Evolutionary conservation across 352 stramenopile genomes (phyloP).

Genomic region (Phytophthora hibernalis): DNA sequence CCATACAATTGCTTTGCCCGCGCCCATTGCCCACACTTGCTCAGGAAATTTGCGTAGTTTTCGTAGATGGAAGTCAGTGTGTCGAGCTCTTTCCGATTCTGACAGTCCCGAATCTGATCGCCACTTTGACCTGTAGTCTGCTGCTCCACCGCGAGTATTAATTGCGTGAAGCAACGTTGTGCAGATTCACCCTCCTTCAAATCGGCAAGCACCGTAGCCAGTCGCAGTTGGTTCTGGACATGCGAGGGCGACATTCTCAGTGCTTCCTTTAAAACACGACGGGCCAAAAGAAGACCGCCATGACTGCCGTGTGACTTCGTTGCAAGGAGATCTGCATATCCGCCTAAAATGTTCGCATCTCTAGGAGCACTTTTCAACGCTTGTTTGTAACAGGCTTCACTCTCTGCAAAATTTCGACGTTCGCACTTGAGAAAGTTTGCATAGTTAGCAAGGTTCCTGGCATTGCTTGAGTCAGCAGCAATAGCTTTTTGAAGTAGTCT

Average conservation of each 20-base stretch:
- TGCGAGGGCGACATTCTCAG: constrained; percentile 26
- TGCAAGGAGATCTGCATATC: constrained; percentile 44
- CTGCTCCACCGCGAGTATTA: constrained; percentile 6
- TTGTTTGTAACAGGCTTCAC: constrained; percentile 40
- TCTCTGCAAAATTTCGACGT: constrained; percentile 27
- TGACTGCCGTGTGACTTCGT: neutral
- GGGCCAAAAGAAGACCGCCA: constrained; percentile 9
- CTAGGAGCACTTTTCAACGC: constrained; percentile 29
- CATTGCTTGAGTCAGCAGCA: constrained; percentile 18
- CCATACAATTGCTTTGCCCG: constrained; percentile 27
- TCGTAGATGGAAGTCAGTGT: constrained; percentile 12
- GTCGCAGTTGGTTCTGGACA: constrained; percentile 25
- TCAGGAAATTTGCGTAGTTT: constrained; percentile 25
- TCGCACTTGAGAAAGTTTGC: constrained; percentile 45
- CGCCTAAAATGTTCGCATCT: constrained; percentile 36
- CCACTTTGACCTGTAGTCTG: neutral
- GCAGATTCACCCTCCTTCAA: constrained; percentile 17
- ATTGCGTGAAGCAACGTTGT: constrained; percentile 19
- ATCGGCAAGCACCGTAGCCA: constrained; percentile 24
- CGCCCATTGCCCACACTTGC: constrained; percentile 18
- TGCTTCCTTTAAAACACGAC: constrained; percentile 33
- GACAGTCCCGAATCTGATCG: neutral
- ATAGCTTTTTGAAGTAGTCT: constrained; percentile 38
- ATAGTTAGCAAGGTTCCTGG: constrained; percentile 38
- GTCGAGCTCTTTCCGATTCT: neutral